Evolutionary conservation across 2,329 filamentous ascomycete species (phyloP).

Genomic region (Neurospora crassa): DNA sequence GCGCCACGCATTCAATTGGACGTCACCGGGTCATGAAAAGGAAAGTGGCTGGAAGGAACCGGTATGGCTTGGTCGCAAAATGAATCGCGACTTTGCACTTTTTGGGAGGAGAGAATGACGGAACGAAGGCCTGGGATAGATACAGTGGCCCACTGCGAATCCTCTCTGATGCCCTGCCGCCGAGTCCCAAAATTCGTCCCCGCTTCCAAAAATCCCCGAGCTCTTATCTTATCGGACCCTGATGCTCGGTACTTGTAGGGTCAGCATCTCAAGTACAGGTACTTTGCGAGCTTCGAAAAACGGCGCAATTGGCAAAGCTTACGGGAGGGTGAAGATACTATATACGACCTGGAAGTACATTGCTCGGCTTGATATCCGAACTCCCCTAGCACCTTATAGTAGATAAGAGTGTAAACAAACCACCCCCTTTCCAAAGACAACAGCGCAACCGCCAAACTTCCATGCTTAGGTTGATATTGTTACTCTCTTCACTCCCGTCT

Average conservation of each 20-base stretch:
- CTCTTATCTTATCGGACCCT: slow-evolving; percentile 11
- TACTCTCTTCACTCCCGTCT: not conserved
- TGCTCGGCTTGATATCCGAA: slow-evolving; percentile 1
- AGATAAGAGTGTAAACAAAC: not conserved
- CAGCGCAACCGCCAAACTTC: not conserved
- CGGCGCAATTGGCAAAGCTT: not conserved
- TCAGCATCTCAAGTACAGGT: not conserved
- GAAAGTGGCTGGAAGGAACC: not conserved
- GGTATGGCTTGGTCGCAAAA: not conserved
- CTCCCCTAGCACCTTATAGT: not conserved
- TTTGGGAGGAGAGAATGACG: not conserved
- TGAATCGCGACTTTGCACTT: not conserved
- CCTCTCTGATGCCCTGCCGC: too few relatives aligned
- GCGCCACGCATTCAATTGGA: slow-evolving; percentile 21
- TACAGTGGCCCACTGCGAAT: not conserved
- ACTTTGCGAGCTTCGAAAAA: rapidly evolving
- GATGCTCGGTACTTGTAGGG: not conserved
- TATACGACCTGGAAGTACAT: too few relatives aligned
- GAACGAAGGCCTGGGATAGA: not conserved
- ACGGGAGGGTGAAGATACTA: too few relatives aligned
- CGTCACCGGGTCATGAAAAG: slow-evolving; percentile 9
- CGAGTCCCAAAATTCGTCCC: not conserved
- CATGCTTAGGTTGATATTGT: not conserved
- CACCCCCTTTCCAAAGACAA: not conserved
- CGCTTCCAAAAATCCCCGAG: not conserved